Conservation (phyloP, 495 filamentous ascomycete genomes). For the Penicillium robsamsonii region DNA sequence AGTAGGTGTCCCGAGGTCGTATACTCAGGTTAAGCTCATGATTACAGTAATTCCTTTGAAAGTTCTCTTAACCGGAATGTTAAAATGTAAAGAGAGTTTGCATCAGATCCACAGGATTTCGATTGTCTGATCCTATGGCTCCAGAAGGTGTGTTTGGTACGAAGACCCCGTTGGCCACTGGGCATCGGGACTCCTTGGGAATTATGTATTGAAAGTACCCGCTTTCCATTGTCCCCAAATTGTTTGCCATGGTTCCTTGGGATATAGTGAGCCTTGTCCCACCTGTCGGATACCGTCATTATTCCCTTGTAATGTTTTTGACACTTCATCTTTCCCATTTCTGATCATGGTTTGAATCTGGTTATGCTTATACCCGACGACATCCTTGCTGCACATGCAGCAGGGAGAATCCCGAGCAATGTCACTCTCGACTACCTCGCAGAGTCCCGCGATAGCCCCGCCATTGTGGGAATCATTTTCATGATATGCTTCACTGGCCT, state of each 20-base stretch:
- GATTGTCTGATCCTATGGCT: not conserved
- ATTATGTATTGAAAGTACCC: not conserved
- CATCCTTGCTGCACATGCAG: conserved; percentile 30
- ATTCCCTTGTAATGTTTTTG: too few relatives aligned
- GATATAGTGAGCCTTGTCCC: not conserved
- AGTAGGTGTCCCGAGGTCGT: too few relatives aligned
- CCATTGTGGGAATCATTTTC: conserved; percentile 43
- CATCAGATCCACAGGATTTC: not conserved
- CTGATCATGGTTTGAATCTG: conserved; percentile 11
- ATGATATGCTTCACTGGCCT: conserved; percentile 33
- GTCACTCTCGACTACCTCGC: conserved; percentile 39
- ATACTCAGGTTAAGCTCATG: too few relatives aligned
- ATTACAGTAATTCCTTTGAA: too few relatives aligned
- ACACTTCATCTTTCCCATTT: not conserved
- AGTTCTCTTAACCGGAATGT: too few relatives aligned
- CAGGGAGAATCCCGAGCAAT: conserved; percentile 32
- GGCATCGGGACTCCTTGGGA: not conserved
- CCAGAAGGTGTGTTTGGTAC: not conserved
- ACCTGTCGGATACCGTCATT: not conserved
- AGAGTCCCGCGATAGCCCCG: conserved; percentile 35
- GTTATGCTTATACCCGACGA: conserved; percentile 32
- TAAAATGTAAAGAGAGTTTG: too few relatives aligned
- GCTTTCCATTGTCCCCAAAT: not conserved
- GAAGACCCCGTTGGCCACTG: not conserved
- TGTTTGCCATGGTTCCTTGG: not conserved